Base-by-base conservation (phyloP, 1,284 basidiomycete genomes). In the Ceratobasidium papillatum region DNA sequence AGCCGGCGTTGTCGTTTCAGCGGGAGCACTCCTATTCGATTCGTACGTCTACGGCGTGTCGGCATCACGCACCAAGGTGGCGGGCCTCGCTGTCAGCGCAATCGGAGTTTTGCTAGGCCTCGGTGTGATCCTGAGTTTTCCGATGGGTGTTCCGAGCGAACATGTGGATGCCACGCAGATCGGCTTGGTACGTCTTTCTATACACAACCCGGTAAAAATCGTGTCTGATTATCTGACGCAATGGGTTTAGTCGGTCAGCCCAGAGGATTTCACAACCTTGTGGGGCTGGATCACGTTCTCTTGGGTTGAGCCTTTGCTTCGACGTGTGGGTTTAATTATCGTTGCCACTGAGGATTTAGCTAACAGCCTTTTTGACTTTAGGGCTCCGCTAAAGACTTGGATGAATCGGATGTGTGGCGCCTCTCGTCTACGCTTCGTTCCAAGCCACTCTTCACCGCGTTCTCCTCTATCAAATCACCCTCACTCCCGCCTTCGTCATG, bases 261-360 rank as follows among this genome's bases (percentile, higher is more conserved):
- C 88, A 0, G 94, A 96, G 80, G 94, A 95, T 79, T 90, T 90
- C 77, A 91, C 91, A 3, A 86, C 89, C 0, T 84, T 96, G 0
- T 90, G 87, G 82, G 86, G 88, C 5, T 95, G 94, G 91, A 82
- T 92, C n/a, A 89, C 91, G 0, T 96, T 95, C 82, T 82, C 80
- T 34, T 96, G 94, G 94, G 85, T 95, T 58, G 86, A 87, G 75
- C 88, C 90, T 0, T 84, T 95, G 30, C 86, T 96, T 75, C 79
- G 82, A 68, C 83, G 81, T 32, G 86, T 86, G 0, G 22, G 74
- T 43, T 12, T 7, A 43, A 3, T 12, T 22, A 32, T 36, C 17
- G 4, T 38, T 19, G 14, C 34, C 14, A 25, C 51, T 30, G 34
- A 3, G 34, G 38, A 58, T 61, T 58, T 63, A 41, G 83, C 1